A percentile compares a stretch with the other conserved stretches of the same genome.
These are phyloP conservation scores for Penstemon davidsonii DNA, from an alignment of 257 asterid genomes.

Conservation along the genomic window DNA sequence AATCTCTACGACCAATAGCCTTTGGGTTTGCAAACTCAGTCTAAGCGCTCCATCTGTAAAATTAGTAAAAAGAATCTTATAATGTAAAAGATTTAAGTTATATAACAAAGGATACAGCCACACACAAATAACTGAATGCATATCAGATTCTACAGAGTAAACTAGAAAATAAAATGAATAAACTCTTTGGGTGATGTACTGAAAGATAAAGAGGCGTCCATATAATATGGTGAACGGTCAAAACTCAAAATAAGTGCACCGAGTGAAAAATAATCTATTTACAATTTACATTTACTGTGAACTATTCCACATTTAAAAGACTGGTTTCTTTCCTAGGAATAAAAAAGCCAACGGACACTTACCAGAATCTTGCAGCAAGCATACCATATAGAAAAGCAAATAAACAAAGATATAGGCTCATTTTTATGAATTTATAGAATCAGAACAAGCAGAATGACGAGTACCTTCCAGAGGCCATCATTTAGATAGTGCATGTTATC, in stretches of 20 bases:
- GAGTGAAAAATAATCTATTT: neutral
- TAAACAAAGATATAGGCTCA: constrained; percentile 9
- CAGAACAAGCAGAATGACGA: neutral
- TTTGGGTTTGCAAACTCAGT: constrained; percentile 35
- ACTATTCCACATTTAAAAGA: neutral
- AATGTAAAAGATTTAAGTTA: neutral
- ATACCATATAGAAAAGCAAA: neutral
- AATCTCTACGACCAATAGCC: neutral
- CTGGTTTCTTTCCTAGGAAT: neutral
- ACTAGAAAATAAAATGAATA: neutral
- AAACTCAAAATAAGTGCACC: neutral
- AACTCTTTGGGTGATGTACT: neutral
- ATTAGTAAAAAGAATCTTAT: neutral
- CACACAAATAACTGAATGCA: neutral
- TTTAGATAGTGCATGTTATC: constrained; percentile 99
- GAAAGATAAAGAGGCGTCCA: neutral
- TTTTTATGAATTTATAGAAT: constrained; percentile 7
- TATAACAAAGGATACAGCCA: neutral
- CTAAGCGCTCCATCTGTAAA: constrained; percentile 70
- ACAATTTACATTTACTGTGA: neutral
- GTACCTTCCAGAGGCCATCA: constrained; percentile 99
- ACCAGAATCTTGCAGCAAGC: neutral
- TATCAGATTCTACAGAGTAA: neutral
- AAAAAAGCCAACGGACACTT: neutral
- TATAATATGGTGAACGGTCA: neutral